Evolutionary conservation across 345 rosid genomes (phyloP).

Genomic region (Euphorbia lathyris): DNA sequence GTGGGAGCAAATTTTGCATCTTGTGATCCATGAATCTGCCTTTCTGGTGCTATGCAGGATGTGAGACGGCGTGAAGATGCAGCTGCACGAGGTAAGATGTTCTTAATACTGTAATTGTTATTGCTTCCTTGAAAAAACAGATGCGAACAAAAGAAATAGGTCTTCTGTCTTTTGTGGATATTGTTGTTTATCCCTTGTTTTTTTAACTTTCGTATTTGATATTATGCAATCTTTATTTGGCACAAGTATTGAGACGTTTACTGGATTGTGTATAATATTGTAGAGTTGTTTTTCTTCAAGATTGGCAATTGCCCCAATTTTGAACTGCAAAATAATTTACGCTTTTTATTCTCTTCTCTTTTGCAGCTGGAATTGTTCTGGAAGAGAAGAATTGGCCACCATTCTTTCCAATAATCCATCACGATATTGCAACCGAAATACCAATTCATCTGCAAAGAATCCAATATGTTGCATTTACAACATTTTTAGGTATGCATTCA

Average conservation of each 20-base stretch:
- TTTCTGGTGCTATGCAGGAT: slow-evolving; percentile 21
- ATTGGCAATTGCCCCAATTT: not conserved
- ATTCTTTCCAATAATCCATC: slow-evolving; percentile 37
- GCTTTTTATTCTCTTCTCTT: slow-evolving; percentile 4
- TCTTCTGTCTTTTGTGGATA: not conserved
- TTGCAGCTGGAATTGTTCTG: slow-evolving; percentile 31
- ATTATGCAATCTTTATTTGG: not conserved
- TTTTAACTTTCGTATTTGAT: not conserved
- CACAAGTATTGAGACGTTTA: not conserved
- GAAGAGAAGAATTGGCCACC: slow-evolving; percentile 40
- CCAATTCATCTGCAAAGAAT: slow-evolving; percentile 30
- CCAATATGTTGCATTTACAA: slow-evolving; percentile 35
- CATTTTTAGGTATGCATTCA: slow-evolving; percentile 25
- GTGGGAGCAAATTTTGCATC: not conserved
- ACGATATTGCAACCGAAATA: slow-evolving; percentile 32
- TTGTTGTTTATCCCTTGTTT: not conserved
- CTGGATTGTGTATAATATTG: not conserved
- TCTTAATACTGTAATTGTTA: not conserved
- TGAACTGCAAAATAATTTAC: not conserved
- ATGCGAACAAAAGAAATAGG: not conserved
- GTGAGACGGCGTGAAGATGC: slow-evolving; percentile 34
- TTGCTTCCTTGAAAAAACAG: not conserved
- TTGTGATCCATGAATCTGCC: not conserved
- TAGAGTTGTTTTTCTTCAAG: not conserved
- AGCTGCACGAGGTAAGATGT: slow-evolving; percentile 30